Base-by-base conservation (phyloP, 768 basidiomycete species). In the Nevesoporus exiguus region DNA sequence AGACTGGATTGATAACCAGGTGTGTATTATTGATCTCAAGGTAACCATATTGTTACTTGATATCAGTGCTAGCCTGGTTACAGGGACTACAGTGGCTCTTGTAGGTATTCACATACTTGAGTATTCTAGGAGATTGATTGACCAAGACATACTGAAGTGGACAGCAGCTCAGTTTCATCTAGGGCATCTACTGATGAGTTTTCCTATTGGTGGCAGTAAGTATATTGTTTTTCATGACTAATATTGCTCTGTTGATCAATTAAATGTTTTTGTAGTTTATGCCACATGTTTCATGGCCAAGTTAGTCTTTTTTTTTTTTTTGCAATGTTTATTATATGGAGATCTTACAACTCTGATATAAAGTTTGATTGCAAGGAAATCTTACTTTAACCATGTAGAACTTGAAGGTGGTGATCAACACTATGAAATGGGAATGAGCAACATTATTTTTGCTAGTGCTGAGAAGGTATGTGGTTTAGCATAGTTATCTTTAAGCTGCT, bases 1-100 rank as follows among this genome's bases (percentile, higher is more conserved):
- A 69, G 21, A 69, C 69, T 57, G 67, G 67, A 7, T 29, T 65
- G 1, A 50, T 67, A 34, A 69, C 69, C 10, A 44, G 65, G 67
- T 56, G 45, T 51, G 45, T 45, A 19, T 1, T 9, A 41, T 45
- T 48, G 2, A 14, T 49, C 37, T 47, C 7, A 22, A 29, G 4
- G 10, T 5, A 37, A 33, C 1, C 25, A 7, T 31, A 1, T 21
- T 42, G 2, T 15, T 66, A 2, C 60, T 34, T 11, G 1, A 30
- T 44, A 0, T 27, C 24, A 5, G 8, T 24, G 6, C 14, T 13
- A 71, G 67, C 30, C 30, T 68, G 13, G 51, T 48, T 29, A 48
- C 58, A 49, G 58, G 33, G 5, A 21, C 58, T 21, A 48, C 59
- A 49, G 7, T 56, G 0, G 59, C 33, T 7, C 15, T 69, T 55